Evolutionary conservation across 176 grass and related monocot genomes (phyloP), one percentile per base, ranked within the genome.

Genomic region (Paspalum notatum): DNA sequence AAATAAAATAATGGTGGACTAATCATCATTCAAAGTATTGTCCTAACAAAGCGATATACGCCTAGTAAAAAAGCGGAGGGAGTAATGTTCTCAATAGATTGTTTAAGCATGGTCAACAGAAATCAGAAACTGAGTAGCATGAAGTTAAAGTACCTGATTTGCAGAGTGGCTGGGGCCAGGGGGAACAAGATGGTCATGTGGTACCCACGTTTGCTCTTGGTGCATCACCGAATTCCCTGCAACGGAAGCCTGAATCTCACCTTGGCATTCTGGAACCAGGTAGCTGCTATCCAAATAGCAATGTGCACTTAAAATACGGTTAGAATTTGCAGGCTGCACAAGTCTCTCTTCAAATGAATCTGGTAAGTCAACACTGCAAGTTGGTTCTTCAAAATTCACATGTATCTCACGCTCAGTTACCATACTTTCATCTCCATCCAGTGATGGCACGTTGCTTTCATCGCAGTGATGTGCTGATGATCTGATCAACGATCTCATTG

Each of bases 321-420:
- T 42, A 57, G 25, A 72, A 49, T 42, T 66, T 84, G 40, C 63
- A 80, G 27, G 38, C 67, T 79, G 88, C 12, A 67, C 20, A 86
- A 45, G 40, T 70, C 48, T 78, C 67, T 82, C 47, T 83, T 79
- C 83, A 60, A 79, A 67, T 56, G 61, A 9, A 26, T 68, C 62
- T 80, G 41, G 61, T n/a, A 87, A 87, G 66, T 26, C 24, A 83
- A 47, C 22, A 25, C n/a, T 87, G 44, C 49, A 66, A 66, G 70
- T 79, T 40, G 80, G 53, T 75, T 91, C 74, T 87, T 94, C 89
- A 82, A 85, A 91, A 57, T 88, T 86, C 18, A 95, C 89, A 80
- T 95, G 87, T 66, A 95, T 91, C 55, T 91, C 92, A 44, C 32
- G 78, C 44, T 94, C 92, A 49, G 75, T 77, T 64, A 89, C 24